Evolutionary conservation across 768 basidiomycete species (phyloP).

Genomic region (Mycena galericulata): DNA sequence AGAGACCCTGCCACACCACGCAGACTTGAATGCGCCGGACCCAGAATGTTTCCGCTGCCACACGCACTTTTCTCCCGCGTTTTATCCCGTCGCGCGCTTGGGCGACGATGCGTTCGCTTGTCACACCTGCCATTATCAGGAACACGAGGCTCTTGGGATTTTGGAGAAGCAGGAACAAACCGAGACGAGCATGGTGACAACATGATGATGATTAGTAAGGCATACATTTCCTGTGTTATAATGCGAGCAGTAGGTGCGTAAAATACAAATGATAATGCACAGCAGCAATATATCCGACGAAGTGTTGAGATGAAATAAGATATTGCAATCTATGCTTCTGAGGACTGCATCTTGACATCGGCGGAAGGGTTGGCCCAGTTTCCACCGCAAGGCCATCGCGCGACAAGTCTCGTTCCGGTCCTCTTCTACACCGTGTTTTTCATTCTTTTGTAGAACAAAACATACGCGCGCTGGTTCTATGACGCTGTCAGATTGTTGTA

Average conservation of each 20-base stretch:
- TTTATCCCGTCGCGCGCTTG: slow-evolving; percentile 59
- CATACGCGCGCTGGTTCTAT: slow-evolving; percentile 75
- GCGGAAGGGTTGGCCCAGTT: background rate
- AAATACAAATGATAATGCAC: slow-evolving; percentile 47
- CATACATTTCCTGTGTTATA: slow-evolving; percentile 39
- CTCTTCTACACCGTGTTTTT: slow-evolving; percentile 38
- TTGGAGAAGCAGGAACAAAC: slow-evolving; percentile 46
- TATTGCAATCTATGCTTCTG: slow-evolving; percentile 53
- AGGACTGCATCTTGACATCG: background rate
- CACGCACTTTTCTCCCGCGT: slow-evolving; percentile 81
- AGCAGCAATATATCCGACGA: slow-evolving; percentile 38
- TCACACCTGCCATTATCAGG: slow-evolving; percentile 60
- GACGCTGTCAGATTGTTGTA: slow-evolving; percentile 6
- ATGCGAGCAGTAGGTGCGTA: slow-evolving; percentile 44
- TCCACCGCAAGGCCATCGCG: too few relatives aligned
- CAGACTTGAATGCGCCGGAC: slow-evolving; percentile 39
- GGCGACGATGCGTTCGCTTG: slow-evolving; percentile 43
- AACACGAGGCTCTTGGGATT: slow-evolving; percentile 38
- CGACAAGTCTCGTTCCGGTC: background rate
- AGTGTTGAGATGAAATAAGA: slow-evolving; percentile 41
- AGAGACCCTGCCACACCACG: slow-evolving; percentile 46
- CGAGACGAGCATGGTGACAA: slow-evolving; percentile 22
- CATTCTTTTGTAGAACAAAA: slow-evolving; percentile 83
- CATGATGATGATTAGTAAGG: slow-evolving; percentile 35
- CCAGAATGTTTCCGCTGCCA: slow-evolving; percentile 71